phyloP scores from a whole-genome alignment of 2,329 filamentous ascomycete genomes.

The Colletotrichum aenigma region DNA sequence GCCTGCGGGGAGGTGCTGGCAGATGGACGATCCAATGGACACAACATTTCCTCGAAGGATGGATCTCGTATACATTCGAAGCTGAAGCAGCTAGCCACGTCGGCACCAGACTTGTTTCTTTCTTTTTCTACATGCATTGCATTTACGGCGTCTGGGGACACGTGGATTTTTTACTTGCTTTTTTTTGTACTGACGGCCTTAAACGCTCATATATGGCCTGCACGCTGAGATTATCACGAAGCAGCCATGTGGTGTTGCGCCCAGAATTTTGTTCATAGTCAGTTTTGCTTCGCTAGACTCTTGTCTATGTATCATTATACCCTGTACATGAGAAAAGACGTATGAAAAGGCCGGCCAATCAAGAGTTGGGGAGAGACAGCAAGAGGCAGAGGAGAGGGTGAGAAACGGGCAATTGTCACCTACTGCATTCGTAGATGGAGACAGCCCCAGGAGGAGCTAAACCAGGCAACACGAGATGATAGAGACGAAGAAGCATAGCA shows the following conservation, averaged over 20 bases:
- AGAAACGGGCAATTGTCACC: neutral
- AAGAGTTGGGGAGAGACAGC: neutral
- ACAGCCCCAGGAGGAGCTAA: neutral
- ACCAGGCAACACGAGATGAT: neutral
- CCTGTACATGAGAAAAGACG: slow-evolving; percentile 17
- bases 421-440: neutral
- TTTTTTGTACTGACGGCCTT: neutral
- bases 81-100: neutral
- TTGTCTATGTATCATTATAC: slow-evolving; percentile 14
- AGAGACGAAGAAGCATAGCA: neutral
- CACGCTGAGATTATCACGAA: neutral
- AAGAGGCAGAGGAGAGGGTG: neutral
- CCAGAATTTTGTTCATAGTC: neutral
- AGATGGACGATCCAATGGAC: slow-evolving; percentile 38
- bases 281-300: neutral
- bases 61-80: slow-evolving; percentile 37
- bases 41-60: slow-evolving; percentile 38
- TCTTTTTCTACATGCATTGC: neutral
- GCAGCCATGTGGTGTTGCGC: neutral
- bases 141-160: slow-evolving; percentile 3
- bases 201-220: neutral
- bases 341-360: neutral
- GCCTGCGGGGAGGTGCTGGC: slow-evolving; percentile 30
- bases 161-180: neutral
- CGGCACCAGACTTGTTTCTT: neutral